These are phyloP conservation scores for Plasmopara muralis DNA, from an alignment of 352 stramenopile species.

Conservation along the genomic window DNA sequence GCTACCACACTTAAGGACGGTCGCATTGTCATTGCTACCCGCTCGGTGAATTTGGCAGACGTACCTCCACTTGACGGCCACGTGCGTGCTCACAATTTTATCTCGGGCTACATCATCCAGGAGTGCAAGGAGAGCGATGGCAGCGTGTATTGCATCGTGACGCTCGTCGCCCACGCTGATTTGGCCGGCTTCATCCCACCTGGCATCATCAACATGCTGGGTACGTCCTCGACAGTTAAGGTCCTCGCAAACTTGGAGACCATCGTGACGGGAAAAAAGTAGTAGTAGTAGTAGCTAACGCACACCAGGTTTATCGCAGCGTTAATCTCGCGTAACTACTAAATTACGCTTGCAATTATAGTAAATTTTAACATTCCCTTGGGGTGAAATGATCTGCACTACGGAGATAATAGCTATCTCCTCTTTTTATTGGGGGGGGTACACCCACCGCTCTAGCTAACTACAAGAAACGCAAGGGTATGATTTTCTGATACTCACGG, in stretches of 20 bases:
- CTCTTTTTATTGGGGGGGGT: too few relatives aligned
- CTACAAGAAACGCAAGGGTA: too few relatives aligned
- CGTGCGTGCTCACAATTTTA: constrained; percentile 57
- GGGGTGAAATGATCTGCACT: too few relatives aligned
- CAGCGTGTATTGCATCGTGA: constrained; percentile 60
- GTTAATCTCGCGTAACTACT: not conserved
- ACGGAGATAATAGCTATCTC: too few relatives aligned
- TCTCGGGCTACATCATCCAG: constrained; percentile 77
- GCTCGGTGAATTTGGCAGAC: constrained; percentile 46
- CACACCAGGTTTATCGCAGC: not conserved
- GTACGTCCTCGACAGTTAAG: constrained; percentile 78
- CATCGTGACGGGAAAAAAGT: constrained; percentile 31
- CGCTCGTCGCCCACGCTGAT: constrained; percentile 68
- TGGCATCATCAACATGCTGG: constrained; percentile 78
- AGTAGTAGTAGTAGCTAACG: constrained; percentile 8
- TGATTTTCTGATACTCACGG: too few relatives aligned
- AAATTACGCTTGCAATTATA: too few relatives aligned
- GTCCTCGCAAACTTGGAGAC: constrained; percentile 63
- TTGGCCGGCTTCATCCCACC: constrained; percentile 73
- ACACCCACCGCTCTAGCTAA: too few relatives aligned
- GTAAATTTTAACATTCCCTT: too few relatives aligned
- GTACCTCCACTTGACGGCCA: constrained; percentile 45
- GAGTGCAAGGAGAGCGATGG: constrained; percentile 40
- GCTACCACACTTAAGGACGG: constrained; percentile 45
- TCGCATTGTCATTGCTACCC: constrained; percentile 54